Evolutionary conservation across 139 green algal species (phyloP).

Genomic region (Tetradesmus lagerheimii): DNA sequence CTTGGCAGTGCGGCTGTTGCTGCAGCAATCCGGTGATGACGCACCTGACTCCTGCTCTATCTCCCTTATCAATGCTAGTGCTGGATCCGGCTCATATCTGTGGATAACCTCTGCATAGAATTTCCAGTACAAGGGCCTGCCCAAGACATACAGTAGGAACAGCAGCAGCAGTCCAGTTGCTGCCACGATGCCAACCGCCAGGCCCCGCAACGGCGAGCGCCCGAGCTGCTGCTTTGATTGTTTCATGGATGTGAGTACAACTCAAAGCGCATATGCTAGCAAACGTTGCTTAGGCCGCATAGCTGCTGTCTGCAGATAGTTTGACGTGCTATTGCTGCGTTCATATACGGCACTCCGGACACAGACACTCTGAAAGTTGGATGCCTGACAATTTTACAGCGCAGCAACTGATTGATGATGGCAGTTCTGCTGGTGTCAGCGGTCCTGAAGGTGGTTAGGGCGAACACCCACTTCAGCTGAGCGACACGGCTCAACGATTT

Average conservation of each 20-base stretch:
- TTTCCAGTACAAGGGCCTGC: conserved; percentile 40
- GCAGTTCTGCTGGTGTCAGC: background rate
- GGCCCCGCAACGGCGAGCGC: background rate
- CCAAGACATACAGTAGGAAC: background rate
- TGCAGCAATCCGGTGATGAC: background rate
- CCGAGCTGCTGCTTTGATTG: background rate
- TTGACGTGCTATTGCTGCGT: background rate
- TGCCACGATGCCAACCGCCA: conserved; percentile 6
- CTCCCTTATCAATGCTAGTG: conserved; percentile 20
- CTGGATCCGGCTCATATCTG: conserved; percentile 33
- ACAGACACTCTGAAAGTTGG: too few relatives aligned
- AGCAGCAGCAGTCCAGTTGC: background rate
- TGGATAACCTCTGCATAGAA: conserved; percentile 47
- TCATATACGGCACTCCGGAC: too few relatives aligned
- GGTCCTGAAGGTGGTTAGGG: background rate
- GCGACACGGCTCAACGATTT: too few relatives aligned
- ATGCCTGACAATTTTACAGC: background rate
- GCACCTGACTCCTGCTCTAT: conserved; percentile 36
- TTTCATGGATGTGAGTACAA: background rate
- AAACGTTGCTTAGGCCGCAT: background rate
- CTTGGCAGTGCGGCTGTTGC: background rate
- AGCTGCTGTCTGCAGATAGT: background rate
- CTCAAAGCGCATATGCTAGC: background rate
- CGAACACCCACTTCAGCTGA: background rate
- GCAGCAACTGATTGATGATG: background rate